Evolutionary conservation across 2,329 filamentous ascomycete genomes (phyloP), one percentile per base, ranked within the genome.

Genomic region (Metarhizium guizhouense): DNA sequence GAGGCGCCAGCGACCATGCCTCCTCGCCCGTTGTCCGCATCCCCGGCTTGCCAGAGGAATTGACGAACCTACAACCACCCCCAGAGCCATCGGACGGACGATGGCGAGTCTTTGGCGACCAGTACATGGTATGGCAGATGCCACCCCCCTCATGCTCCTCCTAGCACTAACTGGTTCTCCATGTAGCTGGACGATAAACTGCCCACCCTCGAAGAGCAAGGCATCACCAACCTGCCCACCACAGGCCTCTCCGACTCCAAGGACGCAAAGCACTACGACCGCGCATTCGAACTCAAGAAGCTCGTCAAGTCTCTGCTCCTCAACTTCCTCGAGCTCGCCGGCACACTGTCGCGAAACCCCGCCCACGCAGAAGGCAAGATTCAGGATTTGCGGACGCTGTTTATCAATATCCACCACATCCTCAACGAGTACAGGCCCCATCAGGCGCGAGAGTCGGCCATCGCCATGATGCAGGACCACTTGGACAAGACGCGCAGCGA

Each of bases 401-500:
- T 95, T 60, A 85, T 93, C 69, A 97, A 97, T 69, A 87, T 95
- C 65, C 91, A 96, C 71, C 90, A 95, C 65, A 80, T 96, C 54
- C 84, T 97, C 61, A 99, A 99, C 70, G 86, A 95, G 70, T 97
- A 96, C 72, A 82, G 93, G 36, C 92, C 92, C 10, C 92, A 96
- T 68, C 93, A 97, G 73, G 91, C 92, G 29, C 76, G 93, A 48
- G 92, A 96, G 74, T 91, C 86, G 32, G 76, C 95, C 56, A 95
- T 96, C 36, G 73, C 86, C 61, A 82, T 93, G 76, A 91, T 96
- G 87, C 88, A 96, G 71, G 86, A 88, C 61, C 87, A 93, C 65
- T 73, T 96, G 34, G 84, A 89, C 62, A 79, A 77, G 62, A 86
- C 86, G 55, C 82, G 80, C 61, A 81, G 80, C 54, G 91, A 96